Evolutionary conservation across 2,329 filamentous ascomycete species (phyloP), one percentile per base, ranked within the genome.

Genomic region (Endothia cerciana): DNA sequence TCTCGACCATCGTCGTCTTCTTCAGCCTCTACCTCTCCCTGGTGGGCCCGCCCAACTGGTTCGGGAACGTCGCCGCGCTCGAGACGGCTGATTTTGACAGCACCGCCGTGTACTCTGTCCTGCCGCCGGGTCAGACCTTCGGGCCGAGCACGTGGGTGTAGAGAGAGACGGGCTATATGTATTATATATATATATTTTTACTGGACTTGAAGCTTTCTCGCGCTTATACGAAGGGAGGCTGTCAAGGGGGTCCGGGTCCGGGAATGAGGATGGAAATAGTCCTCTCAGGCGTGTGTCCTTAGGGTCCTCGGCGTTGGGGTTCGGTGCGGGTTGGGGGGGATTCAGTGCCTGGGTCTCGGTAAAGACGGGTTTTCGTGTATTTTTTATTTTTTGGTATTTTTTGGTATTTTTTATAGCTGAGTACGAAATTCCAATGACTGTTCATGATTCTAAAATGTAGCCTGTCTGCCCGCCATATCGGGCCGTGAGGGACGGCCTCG

Each of bases 1-100:
- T 92, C 25, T 85, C 83, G 41, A 89, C 89, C 0, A 83, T 93
- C 43, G 75, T 92, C 65, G 89, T 92, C 65, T 91, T 93, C 79
- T 86, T 91, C 70, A 83, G 87, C 1, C 77, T 93, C 36, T 86
- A 87, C 64, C 74, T 92, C 69, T 88, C 88, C 2, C 78, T 81
- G 41, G 81, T 82, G 10, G 72, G 74, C 2, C 78, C 85, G 65
- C 87, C 88, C 0, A 72, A 80, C 11, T 92, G 90, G 88, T 90
- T 85, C 78, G 87, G 87, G 11, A 89, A 89, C 68, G 74, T 77
- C 25, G 79, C 76, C 7, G 80, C 80, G 3, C 72, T 80, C 56
- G 67, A 78, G 38, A 87, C 83, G 3, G 71, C 83, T 62, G 85
- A 87, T 70, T 78, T 78, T 69, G 68, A 68, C 25, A 77, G 74